These are phyloP conservation scores for Hypholoma sublateritium DNA, from an alignment of 768 basidiomycete genomes.

Conservation along the genomic window DNA sequence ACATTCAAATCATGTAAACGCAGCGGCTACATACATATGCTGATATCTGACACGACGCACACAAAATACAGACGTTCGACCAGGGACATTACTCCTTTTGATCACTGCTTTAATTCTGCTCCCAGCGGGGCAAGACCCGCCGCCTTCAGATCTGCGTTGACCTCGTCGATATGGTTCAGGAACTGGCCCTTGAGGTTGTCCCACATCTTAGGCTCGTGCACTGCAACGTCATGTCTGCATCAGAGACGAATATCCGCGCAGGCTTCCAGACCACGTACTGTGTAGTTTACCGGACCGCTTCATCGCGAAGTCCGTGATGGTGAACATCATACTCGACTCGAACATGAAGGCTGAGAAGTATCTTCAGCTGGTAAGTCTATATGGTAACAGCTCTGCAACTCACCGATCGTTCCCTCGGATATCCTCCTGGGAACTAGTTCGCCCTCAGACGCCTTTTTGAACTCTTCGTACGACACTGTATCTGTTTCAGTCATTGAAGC, in stretches of 20 bases:
- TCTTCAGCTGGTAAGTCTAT: not conserved
- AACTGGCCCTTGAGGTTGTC: slow-evolving; percentile 58
- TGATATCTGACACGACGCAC: not conserved
- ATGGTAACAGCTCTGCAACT: slow-evolving; percentile 7
- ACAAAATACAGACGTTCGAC: not conserved
- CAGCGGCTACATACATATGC: no score
- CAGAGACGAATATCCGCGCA: not conserved
- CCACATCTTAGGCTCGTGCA: slow-evolving; percentile 70
- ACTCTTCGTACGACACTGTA: slow-evolving; percentile 59
- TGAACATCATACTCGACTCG: slow-evolving; percentile 61
- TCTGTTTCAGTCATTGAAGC: not conserved
- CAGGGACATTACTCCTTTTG: not conserved
- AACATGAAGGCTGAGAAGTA: slow-evolving; percentile 55
- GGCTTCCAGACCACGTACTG: slow-evolving; percentile 31
- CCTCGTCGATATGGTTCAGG: slow-evolving; percentile 53
- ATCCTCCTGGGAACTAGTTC: slow-evolving; percentile 52
- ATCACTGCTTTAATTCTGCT: not conserved
- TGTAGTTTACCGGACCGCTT: slow-evolving; percentile 58
- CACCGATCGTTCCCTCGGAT: slow-evolving; percentile 54
- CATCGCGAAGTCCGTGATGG: slow-evolving; percentile 64
- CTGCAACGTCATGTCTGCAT: slow-evolving; percentile 23
- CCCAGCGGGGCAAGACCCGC: slow-evolving; percentile 36
- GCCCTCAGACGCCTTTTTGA: slow-evolving; percentile 53
- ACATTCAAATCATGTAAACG: no score
- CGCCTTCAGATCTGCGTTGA: slow-evolving; percentile 48